phyloP scores from a whole-genome alignment of 2,329 filamentous ascomycete species.

The Xylariaceae sp. region DNA sequence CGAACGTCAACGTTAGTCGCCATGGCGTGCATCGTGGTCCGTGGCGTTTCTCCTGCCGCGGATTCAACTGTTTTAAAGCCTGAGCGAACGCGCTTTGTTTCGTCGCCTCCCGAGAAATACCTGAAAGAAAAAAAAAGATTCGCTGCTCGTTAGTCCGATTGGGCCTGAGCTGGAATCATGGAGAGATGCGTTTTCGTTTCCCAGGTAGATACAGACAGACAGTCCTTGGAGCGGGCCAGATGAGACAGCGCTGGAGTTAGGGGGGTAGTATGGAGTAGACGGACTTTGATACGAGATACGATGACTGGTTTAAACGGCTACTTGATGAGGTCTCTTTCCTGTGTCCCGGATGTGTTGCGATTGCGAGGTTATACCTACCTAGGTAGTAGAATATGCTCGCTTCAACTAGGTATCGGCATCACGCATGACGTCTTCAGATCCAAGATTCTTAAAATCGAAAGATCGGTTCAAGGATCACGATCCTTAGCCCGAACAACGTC shows the following conservation, averaged over 20 bases:
- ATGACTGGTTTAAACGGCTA: neutral
- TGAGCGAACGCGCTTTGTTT: neutral
- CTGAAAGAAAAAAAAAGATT: too few species aligned
- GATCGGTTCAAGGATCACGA: too few species aligned
- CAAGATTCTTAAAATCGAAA: too few species aligned
- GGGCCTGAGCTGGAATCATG: too few species aligned
- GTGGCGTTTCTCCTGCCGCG: conserved; percentile 46
- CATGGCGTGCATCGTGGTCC: conserved; percentile 45
- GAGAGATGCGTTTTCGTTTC: too few species aligned
- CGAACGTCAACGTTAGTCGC: conserved; percentile 41
- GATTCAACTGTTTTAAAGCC: conserved; percentile 46
- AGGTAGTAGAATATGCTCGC: too few species aligned
- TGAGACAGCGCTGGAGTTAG: neutral
- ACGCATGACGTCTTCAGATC: too few species aligned
- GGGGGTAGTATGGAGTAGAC: neutral
- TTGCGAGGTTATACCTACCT: too few species aligned
- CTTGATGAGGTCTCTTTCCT: neutral
- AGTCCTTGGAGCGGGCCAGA: neutral
- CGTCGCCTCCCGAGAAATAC: neutral
- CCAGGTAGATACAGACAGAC: too few species aligned
- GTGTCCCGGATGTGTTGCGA: neutral
- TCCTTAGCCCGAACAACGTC: too few species aligned
- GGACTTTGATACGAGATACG: neutral
- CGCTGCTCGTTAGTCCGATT: too few species aligned
- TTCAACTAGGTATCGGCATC: too few species aligned